Percentiles rank a stretch among this genome's conserved stretches.
Conservation (phyloP, 257 asterid genomes). For the Gentiana straminea region DNA sequence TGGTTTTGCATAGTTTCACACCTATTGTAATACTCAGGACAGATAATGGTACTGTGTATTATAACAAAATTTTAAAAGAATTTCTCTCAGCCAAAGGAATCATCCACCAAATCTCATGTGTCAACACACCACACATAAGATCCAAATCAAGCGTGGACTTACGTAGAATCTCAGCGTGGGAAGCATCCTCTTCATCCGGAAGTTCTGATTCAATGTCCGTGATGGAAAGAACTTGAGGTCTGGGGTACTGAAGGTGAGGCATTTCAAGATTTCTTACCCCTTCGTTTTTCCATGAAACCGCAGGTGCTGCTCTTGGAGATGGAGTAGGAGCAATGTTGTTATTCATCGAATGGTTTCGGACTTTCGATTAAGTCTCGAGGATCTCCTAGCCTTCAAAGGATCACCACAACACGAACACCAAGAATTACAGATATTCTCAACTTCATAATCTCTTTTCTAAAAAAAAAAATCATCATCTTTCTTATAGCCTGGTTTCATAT, state of each 20-base stretch:
- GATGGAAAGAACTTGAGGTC: constrained; percentile 36
- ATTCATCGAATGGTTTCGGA: constrained; percentile 33
- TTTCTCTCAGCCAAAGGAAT: too few relatives aligned
- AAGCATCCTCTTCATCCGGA: constrained; percentile 37
- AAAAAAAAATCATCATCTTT: constrained; percentile 17
- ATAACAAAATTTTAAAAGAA: too few relatives aligned
- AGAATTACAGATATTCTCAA: constrained; percentile 16
- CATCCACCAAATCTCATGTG: too few relatives aligned
- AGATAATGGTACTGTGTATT: too few relatives aligned
- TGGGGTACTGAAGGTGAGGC: constrained; percentile 38
- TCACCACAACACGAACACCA: constrained; percentile 86
- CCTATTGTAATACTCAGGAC: too few relatives aligned
- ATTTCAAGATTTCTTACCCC: constrained; percentile 28
- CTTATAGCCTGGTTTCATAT: constrained; percentile 22
- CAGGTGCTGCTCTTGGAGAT: constrained; percentile 48
- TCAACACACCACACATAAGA: too few relatives aligned
- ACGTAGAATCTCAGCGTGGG: constrained; percentile 36
- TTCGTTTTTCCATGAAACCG: constrained; percentile 25
- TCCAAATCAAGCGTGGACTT: constrained; percentile 4
- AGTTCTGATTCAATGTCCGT: constrained; percentile 33
- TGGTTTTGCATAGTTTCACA: too few relatives aligned
- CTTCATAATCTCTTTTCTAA: too few relatives aligned
- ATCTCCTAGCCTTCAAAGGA: constrained; percentile 30
- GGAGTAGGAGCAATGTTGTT: constrained; percentile 33
- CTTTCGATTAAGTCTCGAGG: constrained; percentile 25